Base-by-base conservation (phyloP, 352 stramenopile species). In the Pilasporangium apinafurcum region DNA sequence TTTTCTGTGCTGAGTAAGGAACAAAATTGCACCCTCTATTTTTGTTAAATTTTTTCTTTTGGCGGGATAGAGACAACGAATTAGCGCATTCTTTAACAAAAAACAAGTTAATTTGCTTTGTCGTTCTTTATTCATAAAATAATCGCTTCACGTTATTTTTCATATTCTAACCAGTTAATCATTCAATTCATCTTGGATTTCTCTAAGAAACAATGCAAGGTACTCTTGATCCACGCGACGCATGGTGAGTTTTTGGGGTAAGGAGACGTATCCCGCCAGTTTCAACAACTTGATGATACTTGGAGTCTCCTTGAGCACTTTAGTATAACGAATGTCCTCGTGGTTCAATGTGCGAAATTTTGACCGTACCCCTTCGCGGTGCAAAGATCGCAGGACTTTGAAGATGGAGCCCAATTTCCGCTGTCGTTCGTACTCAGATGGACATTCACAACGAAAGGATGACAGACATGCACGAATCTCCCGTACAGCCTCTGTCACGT, bases 261-360 rank as follows among this genome's bases (percentile, higher is more conserved):
- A 53, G 22, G 75, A 85, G 5, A 86, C 68, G 43, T 86, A 90
- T 8, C 78, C 78, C 35, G 78, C 72, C 27, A 90, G 61, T 38
- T 81, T 79, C n/a, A 90, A 62, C 37, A 90, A 50, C 56, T 78
- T 69, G 27, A 90, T 76, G 51, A 90, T 71, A 46, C 78, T 90
- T 22, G 78, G 78, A 8, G 74, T 84, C 27, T 79, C 68, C 35
- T 77, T 43, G 21, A 85, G 54, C 51, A 86, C 68, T 39, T 74
- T 72, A 2, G 67, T 62, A 51, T 90, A 90, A 37, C 71, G 71
- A 45, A 90, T 83, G 34, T 84, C 71, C 27, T 81, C 71, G 45
- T 87, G 69, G 24, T 75, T 62, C 20, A 90, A 44, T 25, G 74
- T 76, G 29, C 71, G 69, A 46, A 80, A 87, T 49, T 80, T 75